Evolutionary conservation across 1,139 yeast genomes (phyloP).

Genomic region (Hemisphaericaspora xylanilytica): DNA sequence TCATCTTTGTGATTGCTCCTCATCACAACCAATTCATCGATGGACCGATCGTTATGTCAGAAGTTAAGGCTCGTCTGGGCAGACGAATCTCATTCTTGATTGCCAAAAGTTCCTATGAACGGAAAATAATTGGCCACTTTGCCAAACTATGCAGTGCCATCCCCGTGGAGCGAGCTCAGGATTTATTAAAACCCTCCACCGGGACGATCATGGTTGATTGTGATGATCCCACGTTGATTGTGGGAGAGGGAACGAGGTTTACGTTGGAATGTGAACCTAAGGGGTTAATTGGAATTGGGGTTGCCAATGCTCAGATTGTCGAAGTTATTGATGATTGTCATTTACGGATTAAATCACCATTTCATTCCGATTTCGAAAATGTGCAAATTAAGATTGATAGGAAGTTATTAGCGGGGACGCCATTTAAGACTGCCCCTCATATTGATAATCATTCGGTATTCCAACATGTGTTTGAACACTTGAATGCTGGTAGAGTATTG

Average conservation of each 20-base stretch:
- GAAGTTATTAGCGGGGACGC: constrained; percentile 46
- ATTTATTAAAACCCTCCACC: constrained; percentile 44
- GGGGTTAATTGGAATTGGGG: constrained; percentile 63
- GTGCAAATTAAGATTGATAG: constrained; percentile 31
- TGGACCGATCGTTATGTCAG: constrained; percentile 41
- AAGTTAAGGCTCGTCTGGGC: constrained; percentile 33
- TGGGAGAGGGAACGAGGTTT: constrained; percentile 51
- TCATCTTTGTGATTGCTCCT: constrained; percentile 46
- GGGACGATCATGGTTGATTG: constrained; percentile 43
- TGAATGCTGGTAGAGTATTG: constrained; percentile 54
- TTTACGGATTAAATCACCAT: constrained; percentile 48
- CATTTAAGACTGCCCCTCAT: constrained; percentile 58
- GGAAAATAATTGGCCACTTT: constrained; percentile 51
- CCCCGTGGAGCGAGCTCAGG: constrained; percentile 76
- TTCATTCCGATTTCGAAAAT: constrained; percentile 28
- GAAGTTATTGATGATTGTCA: constrained; percentile 54
- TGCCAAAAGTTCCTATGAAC: constrained; percentile 61
- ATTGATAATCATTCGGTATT: constrained; percentile 61
- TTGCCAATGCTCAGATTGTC: constrained; percentile 52
- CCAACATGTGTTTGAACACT: constrained; percentile 60
- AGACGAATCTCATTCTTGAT: constrained; percentile 54
- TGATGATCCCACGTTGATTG: constrained; percentile 27
- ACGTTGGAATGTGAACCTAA: constrained; percentile 44
- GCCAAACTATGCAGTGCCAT: constrained; percentile 61
- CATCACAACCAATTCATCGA: constrained; percentile 49